A percentile compares a stretch with the other conserved stretches of the same genome.
Evolutionary conservation across 2,329 filamentous ascomycete genomes (phyloP).

Genomic region (Pseudogymnoascus sp.): DNA sequence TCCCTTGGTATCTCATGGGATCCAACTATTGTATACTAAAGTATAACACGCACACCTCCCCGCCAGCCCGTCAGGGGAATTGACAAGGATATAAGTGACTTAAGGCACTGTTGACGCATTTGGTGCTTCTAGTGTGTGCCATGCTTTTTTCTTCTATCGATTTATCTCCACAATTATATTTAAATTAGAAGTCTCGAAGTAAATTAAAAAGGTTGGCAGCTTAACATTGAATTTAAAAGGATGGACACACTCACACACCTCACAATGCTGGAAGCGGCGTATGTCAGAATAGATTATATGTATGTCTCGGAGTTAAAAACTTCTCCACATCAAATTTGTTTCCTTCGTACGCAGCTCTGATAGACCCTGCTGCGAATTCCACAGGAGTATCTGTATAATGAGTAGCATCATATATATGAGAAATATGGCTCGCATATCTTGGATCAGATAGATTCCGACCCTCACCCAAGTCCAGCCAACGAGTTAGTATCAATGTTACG

Average conservation of each 20-base stretch:
- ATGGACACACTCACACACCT: not conserved
- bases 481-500: not conserved
- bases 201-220: not conserved
- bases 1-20: too few species aligned
- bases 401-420: too few species aligned
- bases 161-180: not conserved
- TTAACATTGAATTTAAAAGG: not conserved
- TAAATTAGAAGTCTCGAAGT: not conserved
- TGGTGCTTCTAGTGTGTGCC: not conserved
- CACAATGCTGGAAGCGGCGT: not conserved
- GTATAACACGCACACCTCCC: too few species aligned
- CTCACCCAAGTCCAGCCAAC: not conserved
- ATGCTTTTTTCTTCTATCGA: not conserved
- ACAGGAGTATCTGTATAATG: not conserved
- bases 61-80: too few species aligned
- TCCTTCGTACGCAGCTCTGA: not conserved
- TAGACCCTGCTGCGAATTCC: not conserved
- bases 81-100: not conserved
- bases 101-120: not conserved
- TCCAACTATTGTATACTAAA: too few species aligned
- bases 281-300: too few species aligned
- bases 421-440: not conserved
- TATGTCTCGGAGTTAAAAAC: not conserved
- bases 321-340: not conserved
- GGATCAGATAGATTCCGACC: not conserved